Evolutionary conservation across 768 basidiomycete genomes (phyloP).

Genomic region (Hypholoma fasciculare): DNA sequence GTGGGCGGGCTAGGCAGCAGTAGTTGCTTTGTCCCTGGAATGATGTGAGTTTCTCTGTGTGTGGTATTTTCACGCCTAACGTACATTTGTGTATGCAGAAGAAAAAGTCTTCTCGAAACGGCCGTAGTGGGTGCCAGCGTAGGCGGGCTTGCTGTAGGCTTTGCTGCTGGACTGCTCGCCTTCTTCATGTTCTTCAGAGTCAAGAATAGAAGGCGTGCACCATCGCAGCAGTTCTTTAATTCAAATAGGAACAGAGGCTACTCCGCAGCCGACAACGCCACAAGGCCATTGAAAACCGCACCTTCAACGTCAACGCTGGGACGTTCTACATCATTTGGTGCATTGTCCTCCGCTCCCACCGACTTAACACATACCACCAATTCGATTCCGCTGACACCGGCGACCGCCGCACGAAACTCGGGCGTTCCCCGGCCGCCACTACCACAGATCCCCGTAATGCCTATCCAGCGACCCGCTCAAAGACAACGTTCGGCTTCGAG

Average conservation of each 20-base stretch:
- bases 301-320: neutral
- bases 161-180: slow-evolving; percentile 11
- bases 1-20: slow-evolving; percentile 39
- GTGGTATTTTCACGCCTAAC: neutral
- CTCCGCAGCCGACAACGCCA: neutral
- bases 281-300: neutral
- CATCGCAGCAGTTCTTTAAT: neutral
- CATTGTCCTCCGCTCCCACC: neutral
- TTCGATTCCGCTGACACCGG: slow-evolving; percentile 1
- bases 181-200: slow-evolving; percentile 10
- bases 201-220: slow-evolving; percentile 5
- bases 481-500: neutral
- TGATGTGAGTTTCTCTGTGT: slow-evolving; percentile 25
- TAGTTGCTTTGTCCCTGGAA: slow-evolving; percentile 39
- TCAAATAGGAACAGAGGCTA: neutral
- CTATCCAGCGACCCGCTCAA: neutral
- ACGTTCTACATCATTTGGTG: neutral
- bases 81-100: slow-evolving; percentile 4
- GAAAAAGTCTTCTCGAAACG: slow-evolving; percentile 8
- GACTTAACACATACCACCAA: neutral
- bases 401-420: neutral
- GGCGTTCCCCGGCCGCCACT: neutral
- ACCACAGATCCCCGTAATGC: neutral
- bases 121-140: slow-evolving; percentile 14
- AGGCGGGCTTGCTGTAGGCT: slow-evolving; percentile 17